Conservation (phyloP, 768 basidiomycete genomes). For the Termitomyces titanicus region DNA sequence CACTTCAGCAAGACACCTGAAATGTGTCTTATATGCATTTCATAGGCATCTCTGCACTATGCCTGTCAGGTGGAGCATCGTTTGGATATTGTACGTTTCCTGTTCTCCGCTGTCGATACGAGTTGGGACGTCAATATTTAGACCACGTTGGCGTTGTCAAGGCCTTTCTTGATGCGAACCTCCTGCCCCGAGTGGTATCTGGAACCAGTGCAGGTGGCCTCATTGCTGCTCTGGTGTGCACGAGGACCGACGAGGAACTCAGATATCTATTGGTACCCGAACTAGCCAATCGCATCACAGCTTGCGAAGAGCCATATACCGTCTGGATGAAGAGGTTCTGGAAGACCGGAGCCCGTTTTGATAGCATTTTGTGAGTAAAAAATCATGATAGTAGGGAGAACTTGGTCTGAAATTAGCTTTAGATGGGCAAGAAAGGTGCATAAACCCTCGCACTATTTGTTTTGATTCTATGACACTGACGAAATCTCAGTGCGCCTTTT, state of each 20-base stretch:
- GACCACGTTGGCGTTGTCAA: slow-evolving; percentile 90
- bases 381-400: neutral
- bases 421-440: slow-evolving; percentile 87
- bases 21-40: neutral
- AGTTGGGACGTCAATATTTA: slow-evolving; percentile 20
- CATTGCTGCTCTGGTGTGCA: slow-evolving; percentile 73
- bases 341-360: slow-evolving; percentile 93
- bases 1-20: neutral
- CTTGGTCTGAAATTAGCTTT: slow-evolving; percentile 3
- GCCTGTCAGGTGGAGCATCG: slow-evolving; percentile 92
- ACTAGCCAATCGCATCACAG: slow-evolving; percentile 79
- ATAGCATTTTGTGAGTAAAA: slow-evolving; percentile 54
- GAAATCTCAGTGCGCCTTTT: slow-evolving; percentile 67
- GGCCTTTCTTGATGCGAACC: slow-evolving; percentile 82
- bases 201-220: slow-evolving; percentile 95
- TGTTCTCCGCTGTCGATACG: neutral
- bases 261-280: slow-evolving; percentile 73
- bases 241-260: slow-evolving; percentile 86
- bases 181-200: slow-evolving; percentile 89
- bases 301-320: slow-evolving; percentile 72
- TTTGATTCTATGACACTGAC: neutral
- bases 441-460: neutral
- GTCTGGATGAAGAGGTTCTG: slow-evolving; percentile 72
- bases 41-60: slow-evolving; percentile 77
- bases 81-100: slow-evolving; percentile 84